phyloP scores from a whole-genome alignment of 495 filamentous ascomycete genomes.

The Penicilliopsis zonata region DNA sequence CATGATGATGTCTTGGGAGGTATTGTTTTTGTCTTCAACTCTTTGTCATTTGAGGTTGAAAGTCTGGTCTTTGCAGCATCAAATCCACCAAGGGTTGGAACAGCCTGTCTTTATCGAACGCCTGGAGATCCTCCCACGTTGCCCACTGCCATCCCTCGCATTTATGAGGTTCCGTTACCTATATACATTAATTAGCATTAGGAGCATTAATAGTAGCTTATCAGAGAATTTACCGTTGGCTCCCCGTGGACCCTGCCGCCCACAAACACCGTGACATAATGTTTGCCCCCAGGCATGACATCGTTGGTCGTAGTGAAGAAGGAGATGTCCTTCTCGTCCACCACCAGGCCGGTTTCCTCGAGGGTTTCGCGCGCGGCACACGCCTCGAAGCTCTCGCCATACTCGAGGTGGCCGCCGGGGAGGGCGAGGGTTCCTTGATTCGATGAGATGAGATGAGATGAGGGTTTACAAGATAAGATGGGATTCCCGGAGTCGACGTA shows the following conservation, averaged over 20 bases:
- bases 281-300: constrained; percentile 41
- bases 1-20: too few relatives aligned
- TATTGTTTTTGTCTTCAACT: too few relatives aligned
- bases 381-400: constrained; percentile 41
- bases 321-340: constrained; percentile 25
- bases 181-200: constrained; percentile 1
- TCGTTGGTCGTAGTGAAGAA: constrained; percentile 48
- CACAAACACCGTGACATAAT: constrained; percentile 59
- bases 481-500: constrained; percentile 4
- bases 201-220: constrained; percentile 7
- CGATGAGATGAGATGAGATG: neutral
- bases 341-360: constrained; percentile 52
- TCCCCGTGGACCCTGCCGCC: constrained; percentile 27
- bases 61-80: constrained; percentile 29
- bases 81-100: constrained; percentile 47
- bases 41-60: too few relatives aligned
- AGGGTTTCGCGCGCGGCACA: constrained; percentile 53
- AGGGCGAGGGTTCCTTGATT: constrained; percentile 43
- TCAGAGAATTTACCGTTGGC: constrained; percentile 35
- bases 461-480: neutral
- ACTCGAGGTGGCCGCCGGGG: constrained; percentile 60
- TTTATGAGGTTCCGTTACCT: constrained; percentile 49
- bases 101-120: constrained; percentile 19
- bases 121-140: constrained; percentile 32
- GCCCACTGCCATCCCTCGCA: constrained; percentile 54